Percentiles rank a stretch among this genome's conserved stretches.
Evolutionary conservation across 176 grass and related monocot genomes (phyloP).

Genomic region (Alloteropsis semialata): DNA sequence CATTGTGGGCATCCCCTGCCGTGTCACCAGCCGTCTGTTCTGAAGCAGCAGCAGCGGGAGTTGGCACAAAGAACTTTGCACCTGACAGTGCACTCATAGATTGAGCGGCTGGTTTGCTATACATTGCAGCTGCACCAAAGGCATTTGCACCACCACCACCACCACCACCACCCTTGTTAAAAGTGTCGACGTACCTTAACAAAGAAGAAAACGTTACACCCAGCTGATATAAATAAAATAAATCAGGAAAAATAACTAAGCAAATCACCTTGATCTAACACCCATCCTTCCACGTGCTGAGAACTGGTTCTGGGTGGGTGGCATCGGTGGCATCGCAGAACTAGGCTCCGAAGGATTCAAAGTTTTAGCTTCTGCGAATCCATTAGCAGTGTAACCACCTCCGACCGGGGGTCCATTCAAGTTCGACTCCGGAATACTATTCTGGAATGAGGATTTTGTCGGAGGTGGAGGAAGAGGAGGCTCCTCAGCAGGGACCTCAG

Average conservation of each 20-base stretch:
- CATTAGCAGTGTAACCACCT: slow-evolving; percentile 39
- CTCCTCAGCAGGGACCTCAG: slow-evolving; percentile 51
- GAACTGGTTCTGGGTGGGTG: slow-evolving; percentile 89
- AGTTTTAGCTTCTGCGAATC: slow-evolving; percentile 31
- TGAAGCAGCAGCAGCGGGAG: slow-evolving; percentile 19
- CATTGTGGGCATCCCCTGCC: neutral
- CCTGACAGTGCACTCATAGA: slow-evolving; percentile 44
- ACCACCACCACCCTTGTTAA: slow-evolving; percentile 81
- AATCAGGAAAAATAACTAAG: neutral
- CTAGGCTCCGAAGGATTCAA: slow-evolving; percentile 26
- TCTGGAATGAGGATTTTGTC: slow-evolving; percentile 56
- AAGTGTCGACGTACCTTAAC: slow-evolving; percentile 86
- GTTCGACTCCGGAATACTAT: slow-evolving; percentile 45
- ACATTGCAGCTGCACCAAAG: slow-evolving; percentile 32
- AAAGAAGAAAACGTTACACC: neutral
- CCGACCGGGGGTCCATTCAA: slow-evolving; percentile 30
- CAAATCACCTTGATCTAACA: slow-evolving; percentile 77
- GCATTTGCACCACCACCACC: slow-evolving; percentile 38
- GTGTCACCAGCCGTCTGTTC: slow-evolving; percentile 25
- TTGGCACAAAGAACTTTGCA: slow-evolving; percentile 73
- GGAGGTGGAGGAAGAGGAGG: slow-evolving; percentile 79
- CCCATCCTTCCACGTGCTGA: slow-evolving; percentile 72
- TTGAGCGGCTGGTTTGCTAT: slow-evolving; percentile 50
- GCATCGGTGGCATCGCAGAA: slow-evolving; percentile 64
- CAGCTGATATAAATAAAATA: neutral